Evolutionary conservation across 164 flowering plant genomes (phyloP).

Genomic region (Vitis amurensis): DNA sequence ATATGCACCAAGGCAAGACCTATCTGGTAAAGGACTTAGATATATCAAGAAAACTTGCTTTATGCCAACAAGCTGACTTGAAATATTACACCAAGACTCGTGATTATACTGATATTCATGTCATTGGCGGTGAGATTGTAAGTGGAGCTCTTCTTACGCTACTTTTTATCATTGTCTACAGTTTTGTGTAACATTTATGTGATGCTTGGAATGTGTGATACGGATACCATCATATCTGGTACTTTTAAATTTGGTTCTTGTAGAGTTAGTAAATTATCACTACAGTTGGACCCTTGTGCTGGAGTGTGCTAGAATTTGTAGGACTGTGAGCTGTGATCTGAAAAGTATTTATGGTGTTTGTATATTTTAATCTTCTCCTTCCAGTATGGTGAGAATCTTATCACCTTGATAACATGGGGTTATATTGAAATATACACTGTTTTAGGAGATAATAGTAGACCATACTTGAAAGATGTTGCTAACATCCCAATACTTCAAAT

Average conservation of each 20-base stretch:
- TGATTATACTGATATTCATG: conserved; percentile 85
- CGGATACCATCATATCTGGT: background rate
- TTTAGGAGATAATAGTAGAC: too few species aligned
- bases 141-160: conserved; percentile 20
- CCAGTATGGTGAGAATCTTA: too few species aligned
- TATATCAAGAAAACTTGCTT: conserved; percentile 67
- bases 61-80: conserved; percentile 68
- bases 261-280: background rate
- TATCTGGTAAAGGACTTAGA: conserved; percentile 77
- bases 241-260: background rate
- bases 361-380: too few species aligned
- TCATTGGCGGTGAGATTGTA: conserved; percentile 71
- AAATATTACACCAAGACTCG: conserved; percentile 90
- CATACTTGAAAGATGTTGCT: background rate
- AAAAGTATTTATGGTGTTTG: background rate
- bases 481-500: background rate
- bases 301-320: background rate
- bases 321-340: background rate
- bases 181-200: background rate
- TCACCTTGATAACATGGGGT: too few species aligned
- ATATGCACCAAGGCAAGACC: conserved; percentile 82
- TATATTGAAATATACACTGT: too few species aligned
- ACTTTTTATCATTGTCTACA: background rate
- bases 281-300: background rate
- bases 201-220: conserved; percentile 9